Conservation (phyloP, 2,329 filamentous ascomycete genomes). For the Neonectria neomacrospora region DNA sequence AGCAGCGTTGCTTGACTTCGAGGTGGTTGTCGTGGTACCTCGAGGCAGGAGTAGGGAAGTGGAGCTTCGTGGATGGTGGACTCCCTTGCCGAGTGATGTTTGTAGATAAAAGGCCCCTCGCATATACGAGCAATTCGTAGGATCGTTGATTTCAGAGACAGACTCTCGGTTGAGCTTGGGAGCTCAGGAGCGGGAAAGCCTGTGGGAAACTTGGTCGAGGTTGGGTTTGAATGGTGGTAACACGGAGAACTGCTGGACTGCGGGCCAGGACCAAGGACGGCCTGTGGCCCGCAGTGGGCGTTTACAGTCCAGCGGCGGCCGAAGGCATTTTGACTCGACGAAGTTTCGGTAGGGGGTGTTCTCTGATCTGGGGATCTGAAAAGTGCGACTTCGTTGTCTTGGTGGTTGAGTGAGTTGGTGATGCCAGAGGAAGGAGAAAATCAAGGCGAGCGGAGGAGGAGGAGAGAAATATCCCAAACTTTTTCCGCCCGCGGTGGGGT, state of each 20-base stretch:
- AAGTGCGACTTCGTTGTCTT: constrained; percentile 75
- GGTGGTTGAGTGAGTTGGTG: constrained; percentile 49
- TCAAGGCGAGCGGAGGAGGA: constrained; percentile 43
- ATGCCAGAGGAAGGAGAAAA: constrained; percentile 47
- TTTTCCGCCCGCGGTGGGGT: constrained; percentile 43
- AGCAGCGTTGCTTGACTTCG: background rate
- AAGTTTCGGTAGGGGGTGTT: constrained; percentile 64
- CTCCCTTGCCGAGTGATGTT: constrained; percentile 4
- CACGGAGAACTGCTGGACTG: constrained; percentile 90
- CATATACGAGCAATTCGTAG: constrained; percentile 45
- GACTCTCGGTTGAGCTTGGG: constrained; percentile 50
- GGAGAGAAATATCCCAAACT: constrained; percentile 47
- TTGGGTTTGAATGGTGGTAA: constrained; percentile 62
- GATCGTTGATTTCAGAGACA: constrained; percentile 52
- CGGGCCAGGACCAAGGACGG: constrained; percentile 64
- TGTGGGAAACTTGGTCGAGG: constrained; percentile 75
- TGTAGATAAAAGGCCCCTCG: constrained; percentile 43
- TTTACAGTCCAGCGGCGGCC: constrained; percentile 93
- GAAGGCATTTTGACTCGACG: constrained; percentile 78
- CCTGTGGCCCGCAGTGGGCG: constrained; percentile 77
- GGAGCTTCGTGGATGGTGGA: background rate
- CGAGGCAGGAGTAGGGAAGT: background rate
- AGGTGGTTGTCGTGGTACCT: background rate
- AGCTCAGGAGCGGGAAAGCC: constrained; percentile 61
- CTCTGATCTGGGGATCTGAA: constrained; percentile 46